Evolutionary conservation across 306 rosid species (phyloP).

Genomic region (Trifolium pratense): DNA sequence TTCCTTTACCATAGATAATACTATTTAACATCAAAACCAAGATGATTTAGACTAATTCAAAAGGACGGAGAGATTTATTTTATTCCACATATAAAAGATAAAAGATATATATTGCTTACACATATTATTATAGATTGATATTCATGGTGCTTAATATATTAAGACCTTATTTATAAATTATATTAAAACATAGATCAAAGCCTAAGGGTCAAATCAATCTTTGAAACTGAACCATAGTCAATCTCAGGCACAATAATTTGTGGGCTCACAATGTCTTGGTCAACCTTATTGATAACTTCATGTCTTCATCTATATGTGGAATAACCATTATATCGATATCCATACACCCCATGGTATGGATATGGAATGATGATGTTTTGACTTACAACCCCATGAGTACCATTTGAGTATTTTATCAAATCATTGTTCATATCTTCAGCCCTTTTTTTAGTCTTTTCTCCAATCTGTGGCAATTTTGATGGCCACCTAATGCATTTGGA

Average conservation of each 20-base stretch:
- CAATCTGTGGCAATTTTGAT: slow-evolving; percentile 18
- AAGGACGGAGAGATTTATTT: not conserved
- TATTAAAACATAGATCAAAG: not conserved
- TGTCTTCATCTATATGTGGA: too few relatives aligned
- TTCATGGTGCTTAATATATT: not conserved
- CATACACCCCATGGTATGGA: not conserved
- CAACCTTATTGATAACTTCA: too few relatives aligned
- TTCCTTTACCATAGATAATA: too few relatives aligned
- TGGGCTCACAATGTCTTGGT: not conserved
- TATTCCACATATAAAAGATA: not conserved
- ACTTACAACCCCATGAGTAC: not conserved
- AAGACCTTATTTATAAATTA: not conserved
- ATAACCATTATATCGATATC: not conserved
- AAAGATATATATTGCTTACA: not conserved
- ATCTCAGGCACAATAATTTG: not conserved
- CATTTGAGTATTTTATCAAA: not conserved
- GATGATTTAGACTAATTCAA: too few relatives aligned
- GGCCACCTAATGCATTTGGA: slow-evolving; percentile 35
- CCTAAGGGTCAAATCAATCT: not conserved
- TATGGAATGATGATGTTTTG: not conserved
- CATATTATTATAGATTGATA: too few relatives aligned
- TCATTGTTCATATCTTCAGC: not conserved
- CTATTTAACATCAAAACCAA: too few relatives aligned
- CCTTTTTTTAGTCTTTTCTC: not conserved
- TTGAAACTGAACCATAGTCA: not conserved